These are phyloP conservation scores for Talaromyces islandicus DNA, from an alignment of 2,329 filamentous ascomycete species.

Conservation along the genomic window DNA sequence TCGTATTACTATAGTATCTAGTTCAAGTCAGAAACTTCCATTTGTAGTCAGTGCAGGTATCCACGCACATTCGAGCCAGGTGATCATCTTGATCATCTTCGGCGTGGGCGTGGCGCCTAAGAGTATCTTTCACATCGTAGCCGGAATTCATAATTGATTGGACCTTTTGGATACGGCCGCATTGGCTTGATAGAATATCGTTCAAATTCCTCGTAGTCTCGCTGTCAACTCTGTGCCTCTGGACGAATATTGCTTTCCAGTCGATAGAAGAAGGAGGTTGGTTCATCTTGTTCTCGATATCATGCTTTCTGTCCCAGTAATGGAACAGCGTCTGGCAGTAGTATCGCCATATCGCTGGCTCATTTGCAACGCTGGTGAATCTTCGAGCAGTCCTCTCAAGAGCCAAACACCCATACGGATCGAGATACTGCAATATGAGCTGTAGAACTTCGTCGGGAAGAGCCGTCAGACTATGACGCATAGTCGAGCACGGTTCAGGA, in stretches of 20 bases:
- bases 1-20: constrained; percentile 68
- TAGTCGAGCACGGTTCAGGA: background rate
- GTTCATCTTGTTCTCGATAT: constrained; percentile 52
- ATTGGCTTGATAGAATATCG: constrained; percentile 63
- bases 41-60: constrained; percentile 11
- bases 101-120: constrained; percentile 60
- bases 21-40: background rate
- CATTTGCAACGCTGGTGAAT: constrained; percentile 60
- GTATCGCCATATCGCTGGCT: constrained; percentile 71
- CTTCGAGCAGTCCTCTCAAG: constrained; percentile 57
- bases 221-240: constrained; percentile 50
- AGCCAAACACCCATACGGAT: constrained; percentile 45
- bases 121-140: constrained; percentile 82
- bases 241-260: constrained; percentile 68
- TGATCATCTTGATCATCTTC: constrained; percentile 62
- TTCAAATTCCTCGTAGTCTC: constrained; percentile 55
- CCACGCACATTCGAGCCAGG: constrained; percentile 59
- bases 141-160: constrained; percentile 66
- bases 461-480: constrained; percentile 1
- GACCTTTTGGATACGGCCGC: constrained; percentile 63
- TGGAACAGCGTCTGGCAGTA: constrained; percentile 65
- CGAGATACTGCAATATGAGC: constrained; percentile 63
- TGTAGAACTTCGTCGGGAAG: constrained; percentile 83
- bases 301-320: constrained; percentile 67
- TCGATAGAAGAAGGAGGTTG: constrained; percentile 52